Base-by-base conservation (phyloP, 2,329 filamentous ascomycete species). In the Hysterium pulicare region DNA sequence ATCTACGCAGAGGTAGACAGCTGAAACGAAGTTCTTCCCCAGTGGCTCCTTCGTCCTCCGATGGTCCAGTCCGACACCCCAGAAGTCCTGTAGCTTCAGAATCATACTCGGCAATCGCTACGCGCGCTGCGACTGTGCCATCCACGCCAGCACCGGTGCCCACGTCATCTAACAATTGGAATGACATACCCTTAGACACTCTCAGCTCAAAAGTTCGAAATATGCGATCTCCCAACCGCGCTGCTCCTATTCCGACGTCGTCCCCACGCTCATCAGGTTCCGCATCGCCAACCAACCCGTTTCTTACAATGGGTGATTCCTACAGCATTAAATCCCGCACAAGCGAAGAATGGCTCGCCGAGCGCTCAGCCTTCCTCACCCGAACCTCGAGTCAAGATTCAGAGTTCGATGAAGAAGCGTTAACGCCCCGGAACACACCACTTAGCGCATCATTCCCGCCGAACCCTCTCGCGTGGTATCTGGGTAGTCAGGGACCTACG, bases 311-410 rank as follows among this genome's bases (percentile, higher is more conserved):
- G 8, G 7, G 7, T 17, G 16, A 33, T 7, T 49, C n/a, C 9
- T n/a, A n/a, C n/a, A n/a, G n/a, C n/a, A n/a, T n/a, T n/a, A 20
- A 9, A 40, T 28, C 16, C 23, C 35, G 44, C 11, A 49, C 23
- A 4, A 46, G 42, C 13, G 20, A 11, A 3, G 44, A 52, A 40
- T 52, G 47, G 47, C 32, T 50, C 3, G 15, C 30, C 1, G 41
- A 46, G 20, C 49, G 42, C 20, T 40, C 38, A 13, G 33, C 36
- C n/a, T 49, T 54, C 37, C 46, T 51, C 42, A 40, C 33, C 23
- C 8, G 24, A 8, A 28, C 24, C 24, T 33, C 31, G 11, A 9
- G 31, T 33, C 7, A 8, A 8, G 15, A 17, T 17, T 19, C 16
- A 8, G 20, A 17, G 34, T 20, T 28, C 24, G 34, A 38, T 11